Conservation (phyloP, 2,329 filamentous ascomycete genomes). For the Apiospora koreana region DNA sequence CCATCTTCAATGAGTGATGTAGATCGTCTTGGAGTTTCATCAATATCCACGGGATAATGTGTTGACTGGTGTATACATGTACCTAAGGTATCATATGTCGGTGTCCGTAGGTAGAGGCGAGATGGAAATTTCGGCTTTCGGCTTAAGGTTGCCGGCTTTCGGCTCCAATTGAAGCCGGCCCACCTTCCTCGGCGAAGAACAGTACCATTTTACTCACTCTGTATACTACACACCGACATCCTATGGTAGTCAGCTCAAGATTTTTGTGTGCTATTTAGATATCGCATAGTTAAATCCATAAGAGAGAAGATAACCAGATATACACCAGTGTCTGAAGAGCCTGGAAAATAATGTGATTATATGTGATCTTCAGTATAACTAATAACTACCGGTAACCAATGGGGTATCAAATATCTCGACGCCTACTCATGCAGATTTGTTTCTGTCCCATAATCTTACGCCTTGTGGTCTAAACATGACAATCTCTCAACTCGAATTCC, state of each 20-base stretch:
- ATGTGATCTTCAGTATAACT: not conserved
- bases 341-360: not conserved
- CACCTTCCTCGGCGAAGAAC: not conserved
- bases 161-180: not conserved
- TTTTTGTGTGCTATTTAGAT: not conserved
- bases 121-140: not conserved
- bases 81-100: not conserved
- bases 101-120: not conserved
- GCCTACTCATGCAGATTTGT: not conserved
- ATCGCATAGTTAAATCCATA: too few species aligned
- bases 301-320: not conserved
- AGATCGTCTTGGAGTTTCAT: not conserved
- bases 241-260: too few species aligned
- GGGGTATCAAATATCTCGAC: conserved; percentile 1
- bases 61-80: not conserved
- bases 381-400: not conserved
- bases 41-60: not conserved
- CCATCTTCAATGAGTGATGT: not conserved
- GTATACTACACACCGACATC: not conserved
- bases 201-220: not conserved
- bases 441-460: not conserved
- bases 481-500: not conserved
- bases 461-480: not conserved
- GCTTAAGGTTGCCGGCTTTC: not conserved
- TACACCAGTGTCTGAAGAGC: not conserved